Evolutionary conservation across 495 filamentous ascomycete species (phyloP).

Genomic region (Penicillium robsamsonii): DNA sequence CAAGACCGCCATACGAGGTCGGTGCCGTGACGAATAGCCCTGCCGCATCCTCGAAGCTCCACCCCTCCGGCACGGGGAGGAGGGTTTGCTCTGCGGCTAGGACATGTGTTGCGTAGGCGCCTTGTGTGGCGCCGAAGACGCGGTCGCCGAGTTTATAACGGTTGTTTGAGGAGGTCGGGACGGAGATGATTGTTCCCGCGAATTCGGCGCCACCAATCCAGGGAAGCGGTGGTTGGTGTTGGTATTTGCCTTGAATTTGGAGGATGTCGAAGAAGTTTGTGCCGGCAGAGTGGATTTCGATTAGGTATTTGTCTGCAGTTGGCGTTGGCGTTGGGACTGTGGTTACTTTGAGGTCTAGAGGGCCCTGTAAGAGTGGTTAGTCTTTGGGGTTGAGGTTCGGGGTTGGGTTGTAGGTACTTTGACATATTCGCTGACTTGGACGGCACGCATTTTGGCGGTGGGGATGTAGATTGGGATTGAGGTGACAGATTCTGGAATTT

Average conservation of each 20-base stretch:
- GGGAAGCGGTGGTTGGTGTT: slow-evolving; percentile 68
- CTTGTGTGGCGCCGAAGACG: slow-evolving; percentile 86
- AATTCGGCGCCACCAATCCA: slow-evolving; percentile 90
- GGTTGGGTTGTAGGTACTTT: slow-evolving; percentile 50
- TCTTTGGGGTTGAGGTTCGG: slow-evolving; percentile 6
- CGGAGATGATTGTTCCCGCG: slow-evolving; percentile 68
- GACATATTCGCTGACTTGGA: slow-evolving; percentile 81
- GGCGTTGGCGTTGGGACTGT: slow-evolving; percentile 71
- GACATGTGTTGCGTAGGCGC: slow-evolving; percentile 78
- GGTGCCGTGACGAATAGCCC: slow-evolving; percentile 90
- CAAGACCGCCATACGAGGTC: slow-evolving; percentile 83
- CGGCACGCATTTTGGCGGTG: slow-evolving; percentile 67
- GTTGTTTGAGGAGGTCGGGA: slow-evolving; percentile 49
- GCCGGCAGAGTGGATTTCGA: slow-evolving; percentile 82
- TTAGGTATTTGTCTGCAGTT: slow-evolving; percentile 71
- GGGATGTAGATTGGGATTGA: neutral
- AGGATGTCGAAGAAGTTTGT: slow-evolving; percentile 96
- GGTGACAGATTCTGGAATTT: neutral
- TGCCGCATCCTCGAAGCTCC: slow-evolving; percentile 80
- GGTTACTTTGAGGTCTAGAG: slow-evolving; percentile 71
- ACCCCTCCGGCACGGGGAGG: slow-evolving; percentile 71
- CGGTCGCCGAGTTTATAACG: slow-evolving; percentile 71
- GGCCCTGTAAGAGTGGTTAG: slow-evolving; percentile 53
- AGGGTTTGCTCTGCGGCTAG: slow-evolving; percentile 64
- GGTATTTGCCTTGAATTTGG: slow-evolving; percentile 80